A percentile compares a stretch with the other conserved stretches of the same genome.
These are phyloP conservation scores for Rosa hybrid DNA, from an alignment of 331 rosid species.

Conservation along the genomic window DNA sequence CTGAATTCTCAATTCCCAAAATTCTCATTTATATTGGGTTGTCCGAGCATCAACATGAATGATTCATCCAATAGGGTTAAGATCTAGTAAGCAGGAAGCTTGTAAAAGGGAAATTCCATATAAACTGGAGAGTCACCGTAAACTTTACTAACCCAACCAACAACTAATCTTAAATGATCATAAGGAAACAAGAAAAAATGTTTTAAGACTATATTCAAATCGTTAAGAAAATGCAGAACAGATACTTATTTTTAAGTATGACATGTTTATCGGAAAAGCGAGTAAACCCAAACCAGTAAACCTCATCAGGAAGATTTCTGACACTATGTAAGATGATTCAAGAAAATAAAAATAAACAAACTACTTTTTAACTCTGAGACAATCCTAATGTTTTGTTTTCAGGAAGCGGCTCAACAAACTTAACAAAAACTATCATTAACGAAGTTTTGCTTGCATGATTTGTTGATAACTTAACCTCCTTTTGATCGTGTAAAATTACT, in stretches of 20 bases:
- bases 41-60: neutral
- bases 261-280: neutral
- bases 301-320: neutral
- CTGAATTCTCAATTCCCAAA: neutral
- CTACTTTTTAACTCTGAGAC: neutral
- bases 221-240: neutral
- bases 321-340: neutral
- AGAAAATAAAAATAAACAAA: neutral
- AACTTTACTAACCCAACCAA: neutral
- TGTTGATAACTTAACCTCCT: neutral
- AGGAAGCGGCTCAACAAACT: neutral
- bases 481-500: neutral
- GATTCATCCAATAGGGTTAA: neutral
- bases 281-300: neutral
- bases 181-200: neutral
- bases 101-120: neutral
- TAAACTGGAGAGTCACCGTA: neutral
- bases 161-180: neutral
- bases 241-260: neutral
- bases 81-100: neutral
- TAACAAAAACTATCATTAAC: too few relatives aligned
- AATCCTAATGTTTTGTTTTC: neutral
- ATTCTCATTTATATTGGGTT: neutral
- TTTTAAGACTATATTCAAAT: neutral
- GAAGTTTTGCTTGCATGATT: too few relatives aligned